These are phyloP conservation scores for Scheffersomyces cryptocercus DNA, from an alignment of 1,139 yeast species.

Conservation along the genomic window DNA sequence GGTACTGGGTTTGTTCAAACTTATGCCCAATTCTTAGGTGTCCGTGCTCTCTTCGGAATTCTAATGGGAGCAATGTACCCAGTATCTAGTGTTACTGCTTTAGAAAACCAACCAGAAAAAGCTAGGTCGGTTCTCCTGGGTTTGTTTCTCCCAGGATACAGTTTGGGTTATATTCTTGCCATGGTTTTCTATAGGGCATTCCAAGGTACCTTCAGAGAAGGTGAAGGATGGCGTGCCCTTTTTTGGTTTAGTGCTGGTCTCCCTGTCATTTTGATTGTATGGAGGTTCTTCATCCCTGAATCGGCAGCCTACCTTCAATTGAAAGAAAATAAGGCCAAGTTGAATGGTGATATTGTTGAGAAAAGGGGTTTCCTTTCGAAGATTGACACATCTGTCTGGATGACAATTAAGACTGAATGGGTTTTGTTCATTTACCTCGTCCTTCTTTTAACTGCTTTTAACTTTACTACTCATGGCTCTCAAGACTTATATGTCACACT, in stretches of 20 bases:
- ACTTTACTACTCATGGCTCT: slow-evolving; percentile 56
- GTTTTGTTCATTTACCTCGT: slow-evolving; percentile 45
- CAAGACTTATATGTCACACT: slow-evolving; percentile 56
- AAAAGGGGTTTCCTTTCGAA: slow-evolving; percentile 1
- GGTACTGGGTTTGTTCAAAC: slow-evolving; percentile 73
- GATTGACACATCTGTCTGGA: slow-evolving; percentile 13
- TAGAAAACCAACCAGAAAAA: slow-evolving; percentile 65
- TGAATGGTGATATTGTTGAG: slow-evolving; percentile 2
- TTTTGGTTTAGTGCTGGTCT: slow-evolving; percentile 82
- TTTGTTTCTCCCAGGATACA: slow-evolving; percentile 70
- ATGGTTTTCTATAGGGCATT: slow-evolving; percentile 66
- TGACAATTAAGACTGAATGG: slow-evolving; percentile 40
- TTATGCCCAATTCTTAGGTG: slow-evolving; percentile 64
- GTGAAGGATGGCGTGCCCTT: slow-evolving; percentile 70
- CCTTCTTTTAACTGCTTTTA: slow-evolving; percentile 49
- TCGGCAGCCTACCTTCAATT: slow-evolving; percentile 51
- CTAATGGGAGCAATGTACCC: slow-evolving; percentile 76
- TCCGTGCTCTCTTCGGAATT: slow-evolving; percentile 68
- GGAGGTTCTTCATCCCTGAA: slow-evolving; percentile 60
- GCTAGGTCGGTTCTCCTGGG: slow-evolving; percentile 70
- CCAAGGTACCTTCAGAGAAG: slow-evolving; percentile 39
- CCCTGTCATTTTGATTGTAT: slow-evolving; percentile 54
- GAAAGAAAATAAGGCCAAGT: slow-evolving; percentile 13
- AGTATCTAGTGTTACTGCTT: slow-evolving; percentile 63
- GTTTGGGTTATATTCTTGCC: slow-evolving; percentile 67